These are phyloP conservation scores for Medicago arabica DNA, from an alignment of 306 rosid genomes.

Conservation along the genomic window DNA sequence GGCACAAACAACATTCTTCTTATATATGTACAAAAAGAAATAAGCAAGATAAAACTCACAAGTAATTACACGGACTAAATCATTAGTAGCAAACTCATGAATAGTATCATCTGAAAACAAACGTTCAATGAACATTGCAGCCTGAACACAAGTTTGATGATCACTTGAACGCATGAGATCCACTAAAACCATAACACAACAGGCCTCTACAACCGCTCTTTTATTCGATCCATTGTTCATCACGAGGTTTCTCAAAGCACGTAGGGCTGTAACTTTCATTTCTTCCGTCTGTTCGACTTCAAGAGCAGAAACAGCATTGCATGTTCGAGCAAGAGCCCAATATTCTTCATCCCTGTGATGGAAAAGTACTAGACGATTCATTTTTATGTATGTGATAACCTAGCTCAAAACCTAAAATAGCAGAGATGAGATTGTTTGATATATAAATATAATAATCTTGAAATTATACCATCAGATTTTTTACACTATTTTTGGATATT, in stretches of 20 bases:
- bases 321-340: slow-evolving; percentile 79
- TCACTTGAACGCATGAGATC: slow-evolving; percentile 95
- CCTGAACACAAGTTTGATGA: slow-evolving; percentile 93
- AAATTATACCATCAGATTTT: too few relatives aligned
- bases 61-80: slow-evolving; percentile 93
- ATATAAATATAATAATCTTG: too few relatives aligned
- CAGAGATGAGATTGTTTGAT: too few relatives aligned
- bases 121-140: slow-evolving; percentile 95
- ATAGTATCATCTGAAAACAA: slow-evolving; percentile 94
- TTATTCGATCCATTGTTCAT: slow-evolving; percentile 89
- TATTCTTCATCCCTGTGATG: too few relatives aligned
- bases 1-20: neutral
- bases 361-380: too few relatives aligned
- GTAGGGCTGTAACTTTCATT: slow-evolving; percentile 98
- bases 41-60: slow-evolving; percentile 63
- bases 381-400: too few relatives aligned
- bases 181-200: slow-evolving; percentile 97
- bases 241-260: slow-evolving; percentile 96
- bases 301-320: slow-evolving; percentile 97
- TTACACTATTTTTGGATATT: too few relatives aligned
- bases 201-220: slow-evolving; percentile 99
- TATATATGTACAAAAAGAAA: neutral
- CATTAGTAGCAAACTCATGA: slow-evolving; percentile 98
- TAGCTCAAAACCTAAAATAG: too few relatives aligned
- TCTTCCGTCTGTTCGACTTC: slow-evolving; percentile 99